phyloP scores from a whole-genome alignment of 345 rosid species.

The Stellera chamaejasme region DNA sequence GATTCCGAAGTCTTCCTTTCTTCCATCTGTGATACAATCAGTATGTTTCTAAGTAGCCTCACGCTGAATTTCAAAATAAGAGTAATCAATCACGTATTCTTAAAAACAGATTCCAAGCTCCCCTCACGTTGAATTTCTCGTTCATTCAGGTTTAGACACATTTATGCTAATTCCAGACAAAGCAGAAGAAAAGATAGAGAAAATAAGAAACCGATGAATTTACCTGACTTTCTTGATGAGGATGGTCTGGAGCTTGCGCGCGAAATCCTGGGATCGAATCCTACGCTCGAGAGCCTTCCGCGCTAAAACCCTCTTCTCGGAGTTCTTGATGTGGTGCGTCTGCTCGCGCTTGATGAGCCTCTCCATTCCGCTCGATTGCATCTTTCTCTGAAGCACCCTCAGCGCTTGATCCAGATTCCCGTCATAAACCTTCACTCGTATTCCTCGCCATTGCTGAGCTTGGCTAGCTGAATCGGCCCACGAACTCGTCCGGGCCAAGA shows the following conservation, averaged over 20 bases:
- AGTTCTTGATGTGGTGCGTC: constrained; percentile 72
- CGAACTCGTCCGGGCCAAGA: constrained; percentile 21
- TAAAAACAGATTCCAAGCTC: too few relatives aligned
- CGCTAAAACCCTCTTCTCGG: constrained; percentile 88
- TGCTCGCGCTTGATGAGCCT: constrained; percentile 60
- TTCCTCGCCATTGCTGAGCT: constrained; percentile 68
- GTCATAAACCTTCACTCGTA: constrained; percentile 57
- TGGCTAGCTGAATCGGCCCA: constrained; percentile 14
- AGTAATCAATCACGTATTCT: too few relatives aligned
- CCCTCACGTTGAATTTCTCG: too few relatives aligned
- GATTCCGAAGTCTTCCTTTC: too few relatives aligned
- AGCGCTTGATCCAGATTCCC: constrained; percentile 74
- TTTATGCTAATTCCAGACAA: too few relatives aligned
- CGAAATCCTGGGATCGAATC: constrained; percentile 59
- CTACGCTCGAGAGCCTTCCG: constrained; percentile 60
- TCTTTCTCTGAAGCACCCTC: constrained; percentile 57
- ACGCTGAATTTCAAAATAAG: too few relatives aligned
- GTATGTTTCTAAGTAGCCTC: too few relatives aligned
- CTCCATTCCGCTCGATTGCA: constrained; percentile 86
- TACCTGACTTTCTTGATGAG: constrained; percentile 75
- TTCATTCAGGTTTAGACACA: too few relatives aligned
- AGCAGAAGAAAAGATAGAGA: too few relatives aligned
- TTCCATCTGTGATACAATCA: too few relatives aligned
- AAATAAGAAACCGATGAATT: neutral
- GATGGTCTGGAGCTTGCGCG: constrained; percentile 72